Conservation (phyloP, 176 grass and related monocot genomes). For the Oryza meyeriana region DNA sequence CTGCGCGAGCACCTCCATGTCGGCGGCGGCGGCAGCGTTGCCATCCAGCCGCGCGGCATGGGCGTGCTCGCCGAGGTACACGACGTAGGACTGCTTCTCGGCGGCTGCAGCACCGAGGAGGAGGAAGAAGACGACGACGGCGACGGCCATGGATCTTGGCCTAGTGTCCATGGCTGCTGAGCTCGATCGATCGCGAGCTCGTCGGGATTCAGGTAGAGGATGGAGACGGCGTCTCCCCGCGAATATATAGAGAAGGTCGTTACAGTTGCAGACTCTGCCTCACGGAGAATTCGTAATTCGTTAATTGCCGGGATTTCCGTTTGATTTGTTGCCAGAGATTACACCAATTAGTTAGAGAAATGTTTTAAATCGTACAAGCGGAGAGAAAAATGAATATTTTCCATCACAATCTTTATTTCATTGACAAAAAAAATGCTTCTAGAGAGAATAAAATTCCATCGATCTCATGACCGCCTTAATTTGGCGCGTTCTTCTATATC, state of each 20-base stretch:
- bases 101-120: not conserved
- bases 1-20: slow-evolving; percentile 23
- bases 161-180: not conserved
- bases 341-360: not conserved
- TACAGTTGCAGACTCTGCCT: too few species aligned
- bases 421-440: too few species aligned
- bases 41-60: slow-evolving; percentile 34
- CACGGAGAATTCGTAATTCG: too few species aligned
- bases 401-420: not conserved
- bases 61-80: slow-evolving; percentile 81
- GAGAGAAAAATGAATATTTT: not conserved
- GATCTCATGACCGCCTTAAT: too few species aligned
- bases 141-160: not conserved
- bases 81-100: slow-evolving; percentile 59
- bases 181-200: not conserved
- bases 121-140: not conserved
- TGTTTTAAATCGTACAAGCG: too few species aligned
- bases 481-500: too few species aligned
- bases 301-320: not conserved
- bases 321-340: not conserved
- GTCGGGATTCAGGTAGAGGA: not conserved
- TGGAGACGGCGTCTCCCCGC: not conserved
- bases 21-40: not conserved
- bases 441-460: too few species aligned
- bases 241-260: not conserved